Evolutionary conservation across 805 yeast genomes (phyloP), one percentile per base, ranked within the genome.

Genomic region (Saccharomycopsis microspora): DNA sequence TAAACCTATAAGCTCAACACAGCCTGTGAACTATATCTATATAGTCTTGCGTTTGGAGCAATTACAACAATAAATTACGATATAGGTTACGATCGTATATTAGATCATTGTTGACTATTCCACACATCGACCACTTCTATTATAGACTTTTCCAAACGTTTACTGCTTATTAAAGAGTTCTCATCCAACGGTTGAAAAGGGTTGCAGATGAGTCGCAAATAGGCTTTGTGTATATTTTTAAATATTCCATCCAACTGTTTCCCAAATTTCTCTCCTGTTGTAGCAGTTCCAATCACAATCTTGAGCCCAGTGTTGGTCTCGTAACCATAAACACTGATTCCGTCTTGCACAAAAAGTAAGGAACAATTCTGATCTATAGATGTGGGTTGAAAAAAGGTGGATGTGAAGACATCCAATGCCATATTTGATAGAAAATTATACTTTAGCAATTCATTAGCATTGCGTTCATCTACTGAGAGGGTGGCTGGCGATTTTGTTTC

Each of bases 401-500:
- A 75, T 34, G 78, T 69, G 57, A 82, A 80, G 27, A 80, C 72
- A 60, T 82, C 89, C 29, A 82, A 64, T 4, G 87, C 78, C 82
- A 82, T 81, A 58, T 82, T 86, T n/a, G 85, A 74, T 32, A 82
- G 65, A 55, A 82, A 82, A 57, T 82, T 80, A 64, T 78, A 80
- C 55, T 80, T 78, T 32, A 81, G 63, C 47, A 75, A 63, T 50
- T 67, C 68, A 54, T 76, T 71, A 41, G 71, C 67, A 37, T 62
- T 58, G 39, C 54, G 52, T 34, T 59, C 63, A 39, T 57, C 60
- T 3, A 59, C 45, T 39, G 59, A 19, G 19, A 19, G 19, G 43
- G 31, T 10, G 8, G 39, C 2, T 7, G 41, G 41, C n/a, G 39
- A 9, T 7, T 37, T 10, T 9, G 41, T 10, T 34, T n/a, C n/a